Percentiles rank a stretch among this genome's conserved stretches.
Conservation (phyloP, 805 yeast species). For the Candida ulmi region DNA sequence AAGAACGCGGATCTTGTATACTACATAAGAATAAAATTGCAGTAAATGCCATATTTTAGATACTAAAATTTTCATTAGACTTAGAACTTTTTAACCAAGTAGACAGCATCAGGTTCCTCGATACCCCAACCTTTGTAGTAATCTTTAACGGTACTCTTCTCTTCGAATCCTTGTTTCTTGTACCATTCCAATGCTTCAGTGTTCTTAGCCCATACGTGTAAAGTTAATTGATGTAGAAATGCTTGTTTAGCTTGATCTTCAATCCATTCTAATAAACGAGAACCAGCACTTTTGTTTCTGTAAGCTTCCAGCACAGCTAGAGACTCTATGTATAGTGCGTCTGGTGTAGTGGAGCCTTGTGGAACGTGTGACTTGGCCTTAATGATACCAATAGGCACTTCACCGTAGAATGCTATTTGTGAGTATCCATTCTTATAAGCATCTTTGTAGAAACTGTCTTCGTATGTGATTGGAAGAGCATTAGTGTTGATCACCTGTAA, state of each 20-base stretch:
- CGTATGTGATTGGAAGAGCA: slow-evolving; percentile 45
- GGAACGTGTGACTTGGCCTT: slow-evolving; percentile 49
- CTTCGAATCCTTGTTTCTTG: slow-evolving; percentile 39
- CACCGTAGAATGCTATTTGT: slow-evolving; percentile 45
- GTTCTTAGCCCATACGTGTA: slow-evolving; percentile 48
- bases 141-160: slow-evolving; percentile 30
- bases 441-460: slow-evolving; percentile 47
- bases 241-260: slow-evolving; percentile 49
- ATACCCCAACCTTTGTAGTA: slow-evolving; percentile 45
- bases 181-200: slow-evolving; percentile 45
- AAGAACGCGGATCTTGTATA: no score
- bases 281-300: slow-evolving; percentile 57
- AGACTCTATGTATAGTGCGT: slow-evolving; percentile 57
- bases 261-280: slow-evolving; percentile 48
- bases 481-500: slow-evolving; percentile 51
- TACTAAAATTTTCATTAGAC: background rate
- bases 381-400: slow-evolving; percentile 76
- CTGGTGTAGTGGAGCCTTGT: slow-evolving; percentile 40
- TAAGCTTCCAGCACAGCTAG: slow-evolving; percentile 66
- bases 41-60: no score
- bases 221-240: slow-evolving; percentile 46
- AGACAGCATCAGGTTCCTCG: slow-evolving; percentile 42
- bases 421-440: slow-evolving; percentile 45
- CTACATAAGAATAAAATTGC: no score
- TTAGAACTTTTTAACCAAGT: slow-evolving; percentile 23